phyloP scores from a whole-genome alignment of 495 filamentous ascomycete genomes.

The Talaromyces nanjingensis region DNA sequence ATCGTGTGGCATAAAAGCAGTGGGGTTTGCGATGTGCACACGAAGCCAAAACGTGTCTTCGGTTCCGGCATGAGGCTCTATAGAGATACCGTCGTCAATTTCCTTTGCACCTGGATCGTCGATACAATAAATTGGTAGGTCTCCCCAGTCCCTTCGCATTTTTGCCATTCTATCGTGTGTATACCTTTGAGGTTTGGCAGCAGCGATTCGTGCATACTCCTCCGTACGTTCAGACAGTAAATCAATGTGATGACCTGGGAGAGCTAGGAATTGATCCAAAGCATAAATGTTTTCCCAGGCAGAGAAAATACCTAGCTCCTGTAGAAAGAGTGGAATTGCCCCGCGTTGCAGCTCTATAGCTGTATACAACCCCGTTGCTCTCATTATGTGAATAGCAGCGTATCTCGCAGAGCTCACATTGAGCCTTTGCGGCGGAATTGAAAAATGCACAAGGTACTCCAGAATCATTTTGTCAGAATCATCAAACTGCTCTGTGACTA shows the following conservation, averaged over 20 bases:
- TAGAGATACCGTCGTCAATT: conserved; percentile 83
- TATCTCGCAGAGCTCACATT: conserved; percentile 48
- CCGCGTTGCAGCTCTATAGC: conserved; percentile 44
- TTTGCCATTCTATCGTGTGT: conserved; percentile 46
- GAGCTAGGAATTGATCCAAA: conserved; percentile 53
- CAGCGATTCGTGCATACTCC: conserved; percentile 23
- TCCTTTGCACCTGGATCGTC: conserved; percentile 65
- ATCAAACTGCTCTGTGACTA: conserved; percentile 28
- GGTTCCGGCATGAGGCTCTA: conserved; percentile 57
- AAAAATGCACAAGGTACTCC: conserved; percentile 59
- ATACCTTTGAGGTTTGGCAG: background rate
- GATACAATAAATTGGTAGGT: conserved; percentile 73
- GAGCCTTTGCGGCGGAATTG: conserved; percentile 40
- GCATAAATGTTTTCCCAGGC: conserved; percentile 74
- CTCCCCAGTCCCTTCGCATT: conserved; percentile 64
- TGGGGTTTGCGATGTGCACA: conserved; percentile 88
- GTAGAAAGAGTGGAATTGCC: conserved; percentile 64
- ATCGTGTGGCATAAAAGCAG: conserved; percentile 63
- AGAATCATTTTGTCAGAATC: conserved; percentile 52
- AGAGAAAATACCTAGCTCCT: conserved; percentile 75
- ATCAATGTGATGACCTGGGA: conserved; percentile 47
- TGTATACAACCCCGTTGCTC: conserved; percentile 62
- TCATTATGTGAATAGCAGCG: conserved; percentile 64
- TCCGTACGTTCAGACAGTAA: conserved; percentile 25
- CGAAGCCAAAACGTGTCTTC: conserved; percentile 67